Conservation (phyloP, 345 rosid genomes). For the Eucalyptus regnans region DNA sequence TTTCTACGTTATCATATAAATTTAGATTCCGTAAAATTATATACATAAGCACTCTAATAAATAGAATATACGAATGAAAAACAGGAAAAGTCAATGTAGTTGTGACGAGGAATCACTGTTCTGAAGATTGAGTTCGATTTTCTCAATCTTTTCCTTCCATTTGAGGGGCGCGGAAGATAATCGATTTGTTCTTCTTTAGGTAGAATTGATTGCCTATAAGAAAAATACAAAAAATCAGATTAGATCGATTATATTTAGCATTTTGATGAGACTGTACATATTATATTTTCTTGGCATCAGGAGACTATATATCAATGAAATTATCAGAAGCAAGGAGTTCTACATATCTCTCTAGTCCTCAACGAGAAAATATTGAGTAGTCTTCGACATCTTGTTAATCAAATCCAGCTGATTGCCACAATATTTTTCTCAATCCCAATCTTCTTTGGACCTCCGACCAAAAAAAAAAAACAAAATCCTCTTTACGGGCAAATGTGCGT, state of each 20-base stretch:
- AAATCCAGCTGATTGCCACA: neutral
- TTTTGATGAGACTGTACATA: neutral
- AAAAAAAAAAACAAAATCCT: too few species aligned
- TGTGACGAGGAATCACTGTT: neutral
- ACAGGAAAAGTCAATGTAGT: neutral
- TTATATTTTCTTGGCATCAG: neutral
- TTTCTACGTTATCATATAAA: neutral
- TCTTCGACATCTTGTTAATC: neutral
- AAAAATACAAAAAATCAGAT: neutral
- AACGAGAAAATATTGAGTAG: neutral
- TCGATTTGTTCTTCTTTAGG: neutral
- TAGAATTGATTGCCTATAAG: neutral
- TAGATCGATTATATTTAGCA: neutral
- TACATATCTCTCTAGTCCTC: neutral
- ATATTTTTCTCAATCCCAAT: neutral
- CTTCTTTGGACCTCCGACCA: neutral
- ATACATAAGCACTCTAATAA: too few species aligned
- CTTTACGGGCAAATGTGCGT: neutral
- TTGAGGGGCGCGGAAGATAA: neutral
- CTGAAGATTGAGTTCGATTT: neutral
- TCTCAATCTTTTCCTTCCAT: neutral
- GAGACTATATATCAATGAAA: neutral
- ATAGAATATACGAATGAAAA: neutral
- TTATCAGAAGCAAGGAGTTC: neutral
- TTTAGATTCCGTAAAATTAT: too few species aligned